phyloP scores from a whole-genome alignment of 306 rosid species.

The Lathyrus sativus region DNA sequence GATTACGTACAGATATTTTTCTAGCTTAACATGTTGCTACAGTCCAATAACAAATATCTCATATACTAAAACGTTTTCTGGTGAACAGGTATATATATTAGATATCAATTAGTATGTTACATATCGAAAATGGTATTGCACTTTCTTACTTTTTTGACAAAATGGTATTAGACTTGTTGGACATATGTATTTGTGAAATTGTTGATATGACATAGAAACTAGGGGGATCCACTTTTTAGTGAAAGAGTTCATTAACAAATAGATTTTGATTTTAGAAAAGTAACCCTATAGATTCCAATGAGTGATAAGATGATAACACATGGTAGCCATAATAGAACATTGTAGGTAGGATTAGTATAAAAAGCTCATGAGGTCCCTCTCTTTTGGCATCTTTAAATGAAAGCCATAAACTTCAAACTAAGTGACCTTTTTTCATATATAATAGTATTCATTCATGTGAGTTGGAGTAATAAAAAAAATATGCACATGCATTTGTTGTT shows the following conservation, averaged over 20 bases:
- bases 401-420: conserved; percentile 48
- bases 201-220: conserved; percentile 5
- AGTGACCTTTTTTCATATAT: too few relatives aligned
- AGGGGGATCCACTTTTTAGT: conserved; percentile 44
- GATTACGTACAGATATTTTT: conserved; percentile 16
- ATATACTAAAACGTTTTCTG: conserved; percentile 37
- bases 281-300: conserved; percentile 38
- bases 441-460: too few relatives aligned
- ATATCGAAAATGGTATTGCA: conserved; percentile 55
- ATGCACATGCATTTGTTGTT: too few relatives aligned
- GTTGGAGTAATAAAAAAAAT: too few relatives aligned
- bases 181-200: conserved; percentile 31
- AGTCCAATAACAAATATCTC: conserved; percentile 40
- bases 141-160: conserved; percentile 19
- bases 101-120: conserved; percentile 55
- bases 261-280: conserved; percentile 37
- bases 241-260: conserved; percentile 24
- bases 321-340: conserved; percentile 60
- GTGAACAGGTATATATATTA: conserved; percentile 33
- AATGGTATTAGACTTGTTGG: conserved; percentile 23
- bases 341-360: conserved; percentile 46
- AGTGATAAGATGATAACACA: conserved; percentile 46
- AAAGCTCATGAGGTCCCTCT: conserved; percentile 40
- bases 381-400: conserved; percentile 55
- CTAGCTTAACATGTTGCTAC: conserved; percentile 28